These are phyloP conservation scores for Psilocybe mexicana DNA, from an alignment of 1,284 basidiomycete genomes.

Conservation along the genomic window DNA sequence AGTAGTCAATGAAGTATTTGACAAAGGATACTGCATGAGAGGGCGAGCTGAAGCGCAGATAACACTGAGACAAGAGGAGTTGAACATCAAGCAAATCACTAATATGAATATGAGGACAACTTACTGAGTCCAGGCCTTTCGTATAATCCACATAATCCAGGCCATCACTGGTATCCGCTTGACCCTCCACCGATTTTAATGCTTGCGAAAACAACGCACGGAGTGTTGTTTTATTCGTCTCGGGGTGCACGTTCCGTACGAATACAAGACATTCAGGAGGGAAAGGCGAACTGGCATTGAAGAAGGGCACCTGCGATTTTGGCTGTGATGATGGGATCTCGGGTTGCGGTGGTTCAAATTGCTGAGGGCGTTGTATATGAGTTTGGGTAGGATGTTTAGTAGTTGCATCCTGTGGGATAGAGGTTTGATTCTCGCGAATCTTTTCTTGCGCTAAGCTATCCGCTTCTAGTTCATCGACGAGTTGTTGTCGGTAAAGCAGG, in stretches of 20 bases:
- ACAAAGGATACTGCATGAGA: slow-evolving; percentile 46
- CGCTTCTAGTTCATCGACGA: slow-evolving; percentile 40
- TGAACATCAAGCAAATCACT: neutral
- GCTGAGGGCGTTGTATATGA: neutral
- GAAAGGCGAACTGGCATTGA: slow-evolving; percentile 43
- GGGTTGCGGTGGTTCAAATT: neutral
- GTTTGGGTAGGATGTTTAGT: neutral
- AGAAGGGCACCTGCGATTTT: neutral
- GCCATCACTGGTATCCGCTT: slow-evolving; percentile 22
- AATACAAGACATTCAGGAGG: slow-evolving; percentile 69
- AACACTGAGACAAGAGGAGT: slow-evolving; percentile 47
- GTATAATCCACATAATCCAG: slow-evolving; percentile 77
- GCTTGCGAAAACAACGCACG: slow-evolving; percentile 54
- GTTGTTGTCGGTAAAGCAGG: slow-evolving; percentile 49
- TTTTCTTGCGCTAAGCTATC: slow-evolving; percentile 4
- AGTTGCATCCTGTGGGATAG: neutral
- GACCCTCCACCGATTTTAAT: slow-evolving; percentile 5
- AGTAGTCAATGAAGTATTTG: slow-evolving; percentile 40
- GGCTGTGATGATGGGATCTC: neutral
- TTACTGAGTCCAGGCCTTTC: slow-evolving; percentile 73
- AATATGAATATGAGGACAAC: slow-evolving; percentile 22
- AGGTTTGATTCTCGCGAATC: neutral
- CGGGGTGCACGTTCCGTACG: slow-evolving; percentile 64
- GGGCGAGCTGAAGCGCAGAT: slow-evolving; percentile 66
- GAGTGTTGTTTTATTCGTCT: slow-evolving; percentile 79